These are phyloP conservation scores for Cordyceps militaris DNA, from an alignment of 2,329 filamentous ascomycete genomes.

Conservation along the genomic window DNA sequence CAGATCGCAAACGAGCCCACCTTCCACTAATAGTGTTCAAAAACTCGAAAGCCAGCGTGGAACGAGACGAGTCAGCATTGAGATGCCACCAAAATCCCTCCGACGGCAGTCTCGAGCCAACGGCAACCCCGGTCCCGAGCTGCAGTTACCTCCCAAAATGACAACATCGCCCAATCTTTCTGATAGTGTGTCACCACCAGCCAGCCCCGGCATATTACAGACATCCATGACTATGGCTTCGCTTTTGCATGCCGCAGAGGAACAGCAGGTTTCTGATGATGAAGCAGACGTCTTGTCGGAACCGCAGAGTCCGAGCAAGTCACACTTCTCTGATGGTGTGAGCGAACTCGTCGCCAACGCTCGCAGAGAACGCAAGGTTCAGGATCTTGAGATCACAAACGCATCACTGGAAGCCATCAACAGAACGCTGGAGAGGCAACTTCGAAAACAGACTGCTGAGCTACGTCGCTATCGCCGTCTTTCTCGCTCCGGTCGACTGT, in stretches of 20 bases:
- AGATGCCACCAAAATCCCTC: constrained; percentile 29
- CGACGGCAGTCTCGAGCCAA: constrained; percentile 35
- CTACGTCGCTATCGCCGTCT: constrained; percentile 79
- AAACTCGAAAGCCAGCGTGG: constrained; percentile 19
- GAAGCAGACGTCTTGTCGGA: constrained; percentile 28
- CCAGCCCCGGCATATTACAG: constrained; percentile 24
- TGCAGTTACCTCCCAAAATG: constrained; percentile 28
- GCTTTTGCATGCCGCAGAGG: constrained; percentile 49
- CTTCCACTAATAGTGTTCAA: constrained; percentile 25
- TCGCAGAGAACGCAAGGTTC: constrained; percentile 83
- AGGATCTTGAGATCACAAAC: constrained; percentile 95
- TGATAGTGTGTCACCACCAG: constrained; percentile 31
- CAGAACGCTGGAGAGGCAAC: constrained; percentile 79
- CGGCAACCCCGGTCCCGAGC: constrained; percentile 32
- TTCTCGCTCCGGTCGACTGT: constrained; percentile 71
- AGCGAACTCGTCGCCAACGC: constrained; percentile 82
- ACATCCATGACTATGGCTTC: constrained; percentile 45
- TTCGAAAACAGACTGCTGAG: constrained; percentile 86
- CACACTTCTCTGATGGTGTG: constrained; percentile 50
- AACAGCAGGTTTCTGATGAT: constrained; percentile 31
- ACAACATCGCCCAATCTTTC: constrained; percentile 28
- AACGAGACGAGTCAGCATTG: constrained; percentile 38
- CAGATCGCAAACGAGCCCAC: constrained; percentile 28
- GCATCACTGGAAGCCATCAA: constrained; percentile 94
- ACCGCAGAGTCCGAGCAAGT: constrained; percentile 52